Conservation (phyloP, 2,329 filamentous ascomycete species). For the Huntiella bhutanensis region DNA sequence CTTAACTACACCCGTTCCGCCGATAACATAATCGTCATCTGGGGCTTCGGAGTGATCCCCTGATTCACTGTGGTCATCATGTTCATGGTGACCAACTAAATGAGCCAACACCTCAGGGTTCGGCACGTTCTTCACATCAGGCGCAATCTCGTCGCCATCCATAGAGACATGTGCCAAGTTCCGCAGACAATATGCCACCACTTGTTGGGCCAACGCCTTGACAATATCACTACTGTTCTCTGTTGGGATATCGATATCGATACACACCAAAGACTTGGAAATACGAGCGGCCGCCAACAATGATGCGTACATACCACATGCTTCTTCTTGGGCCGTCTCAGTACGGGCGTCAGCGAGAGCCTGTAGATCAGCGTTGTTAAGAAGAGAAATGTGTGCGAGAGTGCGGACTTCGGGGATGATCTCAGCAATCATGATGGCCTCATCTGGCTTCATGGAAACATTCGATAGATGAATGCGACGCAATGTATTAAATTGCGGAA, state of each 20-base stretch:
- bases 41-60: constrained; percentile 34
- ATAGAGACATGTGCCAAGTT: constrained; percentile 73
- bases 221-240: constrained; percentile 74
- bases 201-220: constrained; percentile 78
- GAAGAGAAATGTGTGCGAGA: constrained; percentile 69
- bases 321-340: constrained; percentile 73
- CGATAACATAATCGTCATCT: constrained; percentile 89
- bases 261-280: constrained; percentile 64
- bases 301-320: constrained; percentile 81
- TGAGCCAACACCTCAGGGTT: constrained; percentile 72
- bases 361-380: constrained; percentile 59
- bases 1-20: constrained; percentile 86
- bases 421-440: constrained; percentile 80
- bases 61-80: constrained; percentile 31
- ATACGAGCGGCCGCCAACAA: constrained; percentile 74
- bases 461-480: constrained; percentile 77
- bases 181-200: constrained; percentile 81
- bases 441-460: constrained; percentile 66
- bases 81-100: constrained; percentile 53
- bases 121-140: constrained; percentile 15
- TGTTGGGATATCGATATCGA: constrained; percentile 79
- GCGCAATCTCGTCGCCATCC: constrained; percentile 26
- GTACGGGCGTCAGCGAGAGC: constrained; percentile 56
- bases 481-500: constrained; percentile 58
- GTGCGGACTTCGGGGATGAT: constrained; percentile 66